phyloP scores from a whole-genome alignment of 306 rosid genomes.

The Fragaria vesca region DNA sequence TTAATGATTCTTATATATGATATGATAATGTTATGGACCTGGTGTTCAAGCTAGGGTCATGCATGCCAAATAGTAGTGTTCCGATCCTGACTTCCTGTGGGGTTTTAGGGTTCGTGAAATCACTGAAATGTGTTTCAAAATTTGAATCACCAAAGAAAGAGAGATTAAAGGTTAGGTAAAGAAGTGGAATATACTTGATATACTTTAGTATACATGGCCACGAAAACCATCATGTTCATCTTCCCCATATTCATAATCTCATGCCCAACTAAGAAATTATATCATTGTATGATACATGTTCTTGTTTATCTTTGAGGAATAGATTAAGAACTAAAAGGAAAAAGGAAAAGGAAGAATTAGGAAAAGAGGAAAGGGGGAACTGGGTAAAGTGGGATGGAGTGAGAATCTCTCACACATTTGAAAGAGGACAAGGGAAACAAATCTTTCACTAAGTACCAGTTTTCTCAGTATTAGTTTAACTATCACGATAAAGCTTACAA shows the following conservation, averaged over 20 bases:
- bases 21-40: constrained; percentile 35
- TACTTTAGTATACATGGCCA: constrained; percentile 49
- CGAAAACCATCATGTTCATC: constrained; percentile 32
- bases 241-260: constrained; percentile 11
- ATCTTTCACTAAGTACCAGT: constrained; percentile 53
- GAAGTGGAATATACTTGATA: constrained; percentile 29
- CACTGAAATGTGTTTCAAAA: constrained; percentile 54
- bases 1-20: constrained; percentile 46
- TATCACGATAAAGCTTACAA: constrained; percentile 61
- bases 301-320: background rate
- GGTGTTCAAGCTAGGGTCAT: constrained; percentile 16
- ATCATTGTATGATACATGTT: background rate
- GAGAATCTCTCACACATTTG: constrained; percentile 63
- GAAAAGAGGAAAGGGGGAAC: background rate
- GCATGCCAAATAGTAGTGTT: background rate
- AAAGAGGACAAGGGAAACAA: constrained; percentile 72
- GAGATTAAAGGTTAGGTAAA: constrained; percentile 35
- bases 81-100: background rate
- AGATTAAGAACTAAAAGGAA: background rate
- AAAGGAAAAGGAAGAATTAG: background rate
- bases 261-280: constrained; percentile 3
- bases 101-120: background rate
- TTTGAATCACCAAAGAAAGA: constrained; percentile 52
- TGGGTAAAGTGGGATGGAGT: constrained; percentile 15
- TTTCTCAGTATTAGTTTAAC: constrained; percentile 37